Conservation (phyloP, 2,329 filamentous ascomycete genomes). For the Claviceps capensis region DNA sequence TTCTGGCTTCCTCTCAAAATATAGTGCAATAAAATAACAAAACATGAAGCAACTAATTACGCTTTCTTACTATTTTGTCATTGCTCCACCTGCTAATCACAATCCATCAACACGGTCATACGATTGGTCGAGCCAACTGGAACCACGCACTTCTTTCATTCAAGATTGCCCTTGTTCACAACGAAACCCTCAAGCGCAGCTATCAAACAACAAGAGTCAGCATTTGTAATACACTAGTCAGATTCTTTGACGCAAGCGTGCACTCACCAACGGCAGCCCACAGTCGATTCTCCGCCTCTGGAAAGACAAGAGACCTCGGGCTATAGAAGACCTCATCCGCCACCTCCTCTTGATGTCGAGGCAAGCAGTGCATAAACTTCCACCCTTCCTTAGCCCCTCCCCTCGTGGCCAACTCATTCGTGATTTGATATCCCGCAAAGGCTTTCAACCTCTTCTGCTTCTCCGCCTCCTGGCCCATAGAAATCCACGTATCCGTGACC, state of each 20-base stretch:
- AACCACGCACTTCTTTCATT: neutral
- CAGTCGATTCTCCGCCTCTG: constrained; percentile 85
- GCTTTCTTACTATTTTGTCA: constrained; percentile 6
- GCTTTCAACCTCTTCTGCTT: constrained; percentile 60
- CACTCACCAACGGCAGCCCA: constrained; percentile 71
- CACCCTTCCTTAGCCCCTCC: constrained; percentile 79
- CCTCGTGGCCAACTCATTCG: constrained; percentile 64
- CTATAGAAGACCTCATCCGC: constrained; percentile 91
- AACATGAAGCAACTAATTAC: constrained; percentile 2
- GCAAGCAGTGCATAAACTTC: constrained; percentile 98
- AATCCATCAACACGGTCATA: constrained; percentile 28
- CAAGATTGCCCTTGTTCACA: constrained; percentile 79
- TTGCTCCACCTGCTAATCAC: neutral
- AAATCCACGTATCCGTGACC: constrained; percentile 96
- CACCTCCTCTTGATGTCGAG: constrained; percentile 85
- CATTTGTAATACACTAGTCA: neutral
- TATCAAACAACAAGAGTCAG: constrained; percentile 12
- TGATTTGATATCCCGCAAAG: constrained; percentile 85
- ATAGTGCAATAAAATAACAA: neutral
- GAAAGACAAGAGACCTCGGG: constrained; percentile 73
- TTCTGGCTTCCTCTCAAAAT: neutral
- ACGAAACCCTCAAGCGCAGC: constrained; percentile 79
- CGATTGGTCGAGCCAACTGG: neutral
- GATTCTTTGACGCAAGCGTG: neutral
- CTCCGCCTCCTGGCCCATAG: constrained; percentile 94